These are phyloP conservation scores for Albizia julibrissin DNA, from an alignment of 306 rosid genomes.

Conservation along the genomic window DNA sequence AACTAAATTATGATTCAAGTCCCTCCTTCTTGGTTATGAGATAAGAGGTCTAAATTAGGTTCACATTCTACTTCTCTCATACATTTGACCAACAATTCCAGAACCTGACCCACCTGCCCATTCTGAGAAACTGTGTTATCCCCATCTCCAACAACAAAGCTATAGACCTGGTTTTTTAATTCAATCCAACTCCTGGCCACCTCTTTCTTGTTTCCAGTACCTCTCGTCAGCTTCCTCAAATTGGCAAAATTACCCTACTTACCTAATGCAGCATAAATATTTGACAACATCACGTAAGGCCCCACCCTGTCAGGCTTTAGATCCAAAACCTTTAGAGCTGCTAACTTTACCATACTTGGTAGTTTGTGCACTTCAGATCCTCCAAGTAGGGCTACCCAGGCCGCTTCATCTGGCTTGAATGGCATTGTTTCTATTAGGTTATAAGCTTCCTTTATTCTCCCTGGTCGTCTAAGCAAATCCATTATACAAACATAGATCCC, in stretches of 20 bases:
- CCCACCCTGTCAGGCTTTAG: not conserved
- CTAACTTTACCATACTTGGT: not conserved
- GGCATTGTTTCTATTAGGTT: not conserved
- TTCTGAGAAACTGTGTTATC: not conserved
- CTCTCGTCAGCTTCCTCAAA: not conserved
- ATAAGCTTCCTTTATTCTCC: not conserved
- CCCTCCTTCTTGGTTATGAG: not conserved
- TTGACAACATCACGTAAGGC: not conserved
- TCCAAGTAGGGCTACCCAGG: not conserved
- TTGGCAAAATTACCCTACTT: not conserved
- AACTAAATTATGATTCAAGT: not conserved
- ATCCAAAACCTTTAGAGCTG: not conserved
- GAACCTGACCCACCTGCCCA: not conserved
- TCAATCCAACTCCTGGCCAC: not conserved
- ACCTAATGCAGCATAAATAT: not conserved
- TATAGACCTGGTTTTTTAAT: not conserved
- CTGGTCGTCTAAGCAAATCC: not conserved
- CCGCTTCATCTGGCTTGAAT: not conserved
- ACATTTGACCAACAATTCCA: not conserved
- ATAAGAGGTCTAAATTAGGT: not conserved
- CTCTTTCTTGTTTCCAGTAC: not conserved
- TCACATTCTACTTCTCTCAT: not conserved
- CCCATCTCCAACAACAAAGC: not conserved
- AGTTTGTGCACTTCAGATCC: not conserved
- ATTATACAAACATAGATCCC: not conserved